Evolutionary conservation across 129 eudicot genomes (phyloP).

Genomic region (Helianthus annuus): DNA sequence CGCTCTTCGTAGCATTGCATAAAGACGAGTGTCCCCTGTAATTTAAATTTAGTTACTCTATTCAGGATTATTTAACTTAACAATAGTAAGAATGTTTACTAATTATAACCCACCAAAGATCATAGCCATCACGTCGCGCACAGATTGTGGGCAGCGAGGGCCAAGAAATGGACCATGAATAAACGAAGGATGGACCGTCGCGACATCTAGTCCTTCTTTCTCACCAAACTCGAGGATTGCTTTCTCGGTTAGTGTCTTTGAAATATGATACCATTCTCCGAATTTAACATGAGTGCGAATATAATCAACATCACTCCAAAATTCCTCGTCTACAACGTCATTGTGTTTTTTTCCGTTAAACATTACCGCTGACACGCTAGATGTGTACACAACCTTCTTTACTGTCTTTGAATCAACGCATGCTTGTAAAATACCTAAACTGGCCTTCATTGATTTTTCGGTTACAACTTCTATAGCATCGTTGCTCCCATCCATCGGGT

Average conservation of each 20-base stretch:
- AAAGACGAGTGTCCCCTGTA: constrained; percentile 34
- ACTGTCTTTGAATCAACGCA: constrained; percentile 54
- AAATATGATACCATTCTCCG: constrained; percentile 30
- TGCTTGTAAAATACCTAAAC: constrained; percentile 44
- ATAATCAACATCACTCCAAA: constrained; percentile 48
- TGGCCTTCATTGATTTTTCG: constrained; percentile 24
- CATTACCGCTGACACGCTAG: constrained; percentile 35
- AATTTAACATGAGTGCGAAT: background rate
- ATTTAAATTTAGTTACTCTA: background rate
- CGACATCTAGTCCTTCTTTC: constrained; percentile 50
- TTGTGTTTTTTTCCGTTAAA: constrained; percentile 6
- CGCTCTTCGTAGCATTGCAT: constrained; percentile 4
- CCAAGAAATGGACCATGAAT: constrained; percentile 56
- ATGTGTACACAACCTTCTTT: constrained; percentile 50
- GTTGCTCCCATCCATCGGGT: constrained; percentile 33
- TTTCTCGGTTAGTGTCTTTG: constrained; percentile 50
- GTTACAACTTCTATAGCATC: constrained; percentile 30
- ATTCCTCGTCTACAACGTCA: constrained; percentile 36
- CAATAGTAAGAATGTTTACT: background rate
- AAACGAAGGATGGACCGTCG: constrained; percentile 43
- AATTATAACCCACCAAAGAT: constrained; percentile 39
- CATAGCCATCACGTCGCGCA: constrained; percentile 40
- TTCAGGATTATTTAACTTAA: background rate
- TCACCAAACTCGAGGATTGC: constrained; percentile 48
- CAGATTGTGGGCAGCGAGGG: constrained; percentile 43